Evolutionary conservation across 2,329 filamentous ascomycete genomes (phyloP), one percentile per base, ranked within the genome.

Genomic region (Aspergillus puulaauensis): DNA sequence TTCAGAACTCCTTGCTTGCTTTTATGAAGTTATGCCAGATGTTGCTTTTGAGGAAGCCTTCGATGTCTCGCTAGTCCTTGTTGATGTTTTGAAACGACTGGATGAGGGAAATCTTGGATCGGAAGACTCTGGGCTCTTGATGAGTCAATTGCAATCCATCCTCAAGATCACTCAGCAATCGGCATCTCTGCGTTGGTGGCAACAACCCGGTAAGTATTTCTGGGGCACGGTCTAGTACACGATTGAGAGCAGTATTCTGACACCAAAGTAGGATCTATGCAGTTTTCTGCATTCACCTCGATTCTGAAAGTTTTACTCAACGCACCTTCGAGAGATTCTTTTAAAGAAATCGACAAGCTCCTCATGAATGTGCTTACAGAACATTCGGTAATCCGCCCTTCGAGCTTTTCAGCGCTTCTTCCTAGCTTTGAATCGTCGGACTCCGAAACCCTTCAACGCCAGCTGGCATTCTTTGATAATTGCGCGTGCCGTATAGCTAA

Each of bases 151-250:
- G 27, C 88, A 92, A 70, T 90, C 93, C 70, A 79, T 96, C 17
- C 84, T 96, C 17, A 83, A 86, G 31, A 90, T 97, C 70, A 91
- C 93, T 3, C 85, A 86, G 61, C 86, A 88, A 66, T 96, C 92
- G 3, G 86, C 90, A 0, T 87, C 88, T 6, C 95, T 96, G 87
- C 86, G 89, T 61, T 98, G 93, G 93, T 97, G 95, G 78, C 83
- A 89, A 61, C 93, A 90, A 68, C 79, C 82, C 60, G 83, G 81
- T 77, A 70, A 64, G 73, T 61, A 57, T 27, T 27, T n/a, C 52
- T 9, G 9, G 27, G 27, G 8, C 9, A 31, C 27, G 27, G 3
- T 58, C 45, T 39, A n/a, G 14, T 11, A 4, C 33, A 4, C 11
- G 12, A 14, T 24, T 47, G 31, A 7, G 2, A 43, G 23, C 12